A percentile compares a stretch with the other conserved stretches of the same genome.
Conservation (phyloP, 2,329 filamentous ascomycete species). For the Coniochaeta prunicola region DNA sequence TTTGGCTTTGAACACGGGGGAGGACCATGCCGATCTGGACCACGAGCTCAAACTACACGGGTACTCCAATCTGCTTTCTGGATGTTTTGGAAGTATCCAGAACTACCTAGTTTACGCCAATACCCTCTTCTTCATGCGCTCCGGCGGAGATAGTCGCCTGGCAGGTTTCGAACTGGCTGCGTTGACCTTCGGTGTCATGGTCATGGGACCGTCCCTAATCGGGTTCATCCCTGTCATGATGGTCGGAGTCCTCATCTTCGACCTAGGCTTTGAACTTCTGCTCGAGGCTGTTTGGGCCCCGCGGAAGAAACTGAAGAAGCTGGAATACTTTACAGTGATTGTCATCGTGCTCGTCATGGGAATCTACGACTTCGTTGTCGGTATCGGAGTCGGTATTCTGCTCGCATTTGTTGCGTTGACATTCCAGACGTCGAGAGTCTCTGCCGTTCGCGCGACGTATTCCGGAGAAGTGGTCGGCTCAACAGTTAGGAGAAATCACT, state of each 20-base stretch:
- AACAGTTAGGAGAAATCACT: conserved; percentile 83
- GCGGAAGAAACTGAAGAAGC: conserved; percentile 75
- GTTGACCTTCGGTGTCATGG: conserved; percentile 73
- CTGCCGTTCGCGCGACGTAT: conserved; percentile 84
- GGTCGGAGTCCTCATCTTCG: conserved; percentile 89
- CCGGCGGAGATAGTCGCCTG: conserved; percentile 78
- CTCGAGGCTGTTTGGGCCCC: conserved; percentile 84
- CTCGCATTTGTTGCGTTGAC: conserved; percentile 88
- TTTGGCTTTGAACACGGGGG: conserved; percentile 79
- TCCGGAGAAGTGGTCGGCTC: conserved; percentile 84
- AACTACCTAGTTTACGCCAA: conserved; percentile 99
- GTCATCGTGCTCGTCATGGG: conserved; percentile 94
- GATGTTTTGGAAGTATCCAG: conserved; percentile 78
- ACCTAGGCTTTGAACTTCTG: conserved; percentile 87
- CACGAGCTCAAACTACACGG: conserved; percentile 89
- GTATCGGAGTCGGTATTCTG: conserved; percentile 85
- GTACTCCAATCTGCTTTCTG: conserved; percentile 85
- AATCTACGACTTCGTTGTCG: conserved; percentile 90
- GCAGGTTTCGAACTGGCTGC: conserved; percentile 79
- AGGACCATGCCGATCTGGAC: conserved; percentile 88
- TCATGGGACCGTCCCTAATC: conserved; percentile 80
- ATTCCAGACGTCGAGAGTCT: conserved; percentile 82
- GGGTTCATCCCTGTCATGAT: conserved; percentile 96
- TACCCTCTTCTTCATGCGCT: conserved; percentile 91
- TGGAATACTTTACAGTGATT: conserved; percentile 86